phyloP scores from a whole-genome alignment of 257 asterid genomes.

The Plantago major region DNA sequence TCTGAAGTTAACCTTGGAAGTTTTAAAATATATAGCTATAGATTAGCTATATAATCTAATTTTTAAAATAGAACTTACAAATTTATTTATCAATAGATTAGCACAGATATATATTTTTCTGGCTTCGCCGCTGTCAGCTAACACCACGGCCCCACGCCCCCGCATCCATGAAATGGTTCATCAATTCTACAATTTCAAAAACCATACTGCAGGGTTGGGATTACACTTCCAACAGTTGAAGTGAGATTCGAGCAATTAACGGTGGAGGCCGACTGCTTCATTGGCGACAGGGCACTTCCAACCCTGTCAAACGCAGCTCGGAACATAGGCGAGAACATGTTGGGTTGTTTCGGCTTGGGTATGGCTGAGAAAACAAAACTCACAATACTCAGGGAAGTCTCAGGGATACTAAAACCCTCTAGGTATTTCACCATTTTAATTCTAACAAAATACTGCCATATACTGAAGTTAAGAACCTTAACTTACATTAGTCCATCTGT shows the following conservation, averaged over 20 bases:
- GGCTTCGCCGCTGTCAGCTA: too few species aligned
- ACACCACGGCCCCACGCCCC: too few species aligned
- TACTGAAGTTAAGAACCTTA: not conserved
- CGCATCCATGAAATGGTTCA: too few species aligned
- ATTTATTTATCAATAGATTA: too few species aligned
- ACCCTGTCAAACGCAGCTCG: slow-evolving; percentile 50
- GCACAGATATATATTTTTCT: too few species aligned
- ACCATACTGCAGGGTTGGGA: slow-evolving; percentile 45
- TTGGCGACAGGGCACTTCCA: slow-evolving; percentile 65
- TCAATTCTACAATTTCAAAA: not conserved
- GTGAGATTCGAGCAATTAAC: slow-evolving; percentile 47
- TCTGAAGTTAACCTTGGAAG: too few species aligned
- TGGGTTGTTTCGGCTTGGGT: slow-evolving; percentile 37
- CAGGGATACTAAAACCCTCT: slow-evolving; percentile 61
- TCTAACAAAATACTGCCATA: not conserved
- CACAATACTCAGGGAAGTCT: slow-evolving; percentile 46
- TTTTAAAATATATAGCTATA: too few species aligned
- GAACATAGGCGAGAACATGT: slow-evolving; percentile 38
- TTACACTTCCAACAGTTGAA: slow-evolving; percentile 52
- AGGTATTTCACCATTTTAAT: slow-evolving; percentile 28
- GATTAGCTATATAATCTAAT: too few species aligned
- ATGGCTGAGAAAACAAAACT: slow-evolving; percentile 46
- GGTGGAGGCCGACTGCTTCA: slow-evolving; percentile 51
- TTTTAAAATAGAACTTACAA: too few species aligned
- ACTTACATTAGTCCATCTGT: not conserved